A percentile compares a stretch with the other conserved stretches of the same genome.
These are phyloP conservation scores for Monosporascus cannonballus DNA, from an alignment of 2,329 filamentous ascomycete genomes.

Conservation along the genomic window DNA sequence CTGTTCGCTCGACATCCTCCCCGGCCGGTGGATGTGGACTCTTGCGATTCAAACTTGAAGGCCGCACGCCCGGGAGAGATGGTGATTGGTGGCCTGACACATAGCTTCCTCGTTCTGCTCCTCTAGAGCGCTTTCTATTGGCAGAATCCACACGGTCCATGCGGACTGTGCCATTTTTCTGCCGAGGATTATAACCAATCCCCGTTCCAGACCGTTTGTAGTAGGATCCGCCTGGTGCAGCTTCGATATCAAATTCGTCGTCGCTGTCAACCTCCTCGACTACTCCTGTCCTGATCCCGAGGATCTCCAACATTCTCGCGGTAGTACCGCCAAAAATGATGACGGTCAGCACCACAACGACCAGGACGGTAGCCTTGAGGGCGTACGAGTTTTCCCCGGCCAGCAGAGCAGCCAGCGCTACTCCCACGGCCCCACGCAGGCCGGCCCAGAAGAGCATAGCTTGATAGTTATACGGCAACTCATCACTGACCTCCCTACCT, in stretches of 20 bases:
- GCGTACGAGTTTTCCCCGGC: constrained; percentile 75
- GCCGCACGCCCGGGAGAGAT: constrained; percentile 32
- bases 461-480: constrained; percentile 91
- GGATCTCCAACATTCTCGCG: constrained; percentile 92
- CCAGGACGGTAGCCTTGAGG: constrained; percentile 88
- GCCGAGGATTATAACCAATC: constrained; percentile 70
- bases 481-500: constrained; percentile 72
- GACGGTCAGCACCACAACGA: constrained; percentile 94
- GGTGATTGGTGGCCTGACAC: constrained; percentile 49
- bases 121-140: constrained; percentile 17
- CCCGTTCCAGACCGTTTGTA: constrained; percentile 73
- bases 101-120: constrained; percentile 38
- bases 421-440: constrained; percentile 88
- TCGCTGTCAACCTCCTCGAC: constrained; percentile 97
- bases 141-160: constrained; percentile 43
- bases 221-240: constrained; percentile 64
- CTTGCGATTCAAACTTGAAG: constrained; percentile 48
- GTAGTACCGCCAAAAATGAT: constrained; percentile 99
- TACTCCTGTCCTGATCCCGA: constrained; percentile 93
- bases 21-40: constrained; percentile 32
- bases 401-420: constrained; percentile 85
- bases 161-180: constrained; percentile 53
- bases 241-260: constrained; percentile 96
- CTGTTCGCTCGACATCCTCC: constrained; percentile 48
- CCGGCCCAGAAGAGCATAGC: constrained; percentile 99